A percentile compares a stretch with the other conserved stretches of the same genome.
Evolutionary conservation across 441 rosid genomes (phyloP).

Genomic region (Jatropha podagrica): DNA sequence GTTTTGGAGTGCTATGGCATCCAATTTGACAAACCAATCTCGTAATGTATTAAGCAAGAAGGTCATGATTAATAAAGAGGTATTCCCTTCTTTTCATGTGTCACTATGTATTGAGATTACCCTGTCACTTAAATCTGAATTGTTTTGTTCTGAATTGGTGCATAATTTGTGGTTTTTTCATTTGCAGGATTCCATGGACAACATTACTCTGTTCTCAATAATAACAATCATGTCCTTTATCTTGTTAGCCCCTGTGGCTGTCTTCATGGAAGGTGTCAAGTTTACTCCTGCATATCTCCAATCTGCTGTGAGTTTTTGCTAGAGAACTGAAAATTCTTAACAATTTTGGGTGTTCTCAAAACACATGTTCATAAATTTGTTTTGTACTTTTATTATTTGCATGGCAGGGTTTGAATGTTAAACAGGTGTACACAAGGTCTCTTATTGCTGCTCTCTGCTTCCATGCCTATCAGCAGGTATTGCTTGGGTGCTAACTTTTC

Average conservation of each 20-base stretch:
- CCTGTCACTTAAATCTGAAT: background rate
- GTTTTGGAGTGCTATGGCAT: conserved; percentile 98
- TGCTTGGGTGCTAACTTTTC: conserved; percentile 11
- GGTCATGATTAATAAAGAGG: conserved; percentile 95
- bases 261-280: conserved; percentile 85
- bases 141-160: conserved; percentile 1
- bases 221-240: conserved; percentile 90
- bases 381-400: conserved; percentile 17
- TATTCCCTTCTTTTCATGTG: conserved; percentile 30
- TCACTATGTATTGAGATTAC: background rate
- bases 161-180: conserved; percentile 18
- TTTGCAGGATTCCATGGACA: conserved; percentile 88
- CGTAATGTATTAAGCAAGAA: conserved; percentile 98
- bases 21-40: conserved; percentile 95
- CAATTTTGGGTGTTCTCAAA: background rate
- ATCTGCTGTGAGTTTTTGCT: conserved; percentile 66
- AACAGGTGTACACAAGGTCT: conserved; percentile 60
- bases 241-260: conserved; percentile 74
- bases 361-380: background rate
- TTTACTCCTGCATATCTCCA: conserved; percentile 84
- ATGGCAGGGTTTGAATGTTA: conserved; percentile 79
- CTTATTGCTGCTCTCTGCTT: conserved; percentile 85
- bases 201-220: conserved; percentile 91
- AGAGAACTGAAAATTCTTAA: background rate
- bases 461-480: conserved; percentile 99